Percentiles rank a stretch among this genome's conserved stretches.
Conservation (phyloP, 2,329 filamentous ascomycete species). For the Calonectria pteridis region DNA sequence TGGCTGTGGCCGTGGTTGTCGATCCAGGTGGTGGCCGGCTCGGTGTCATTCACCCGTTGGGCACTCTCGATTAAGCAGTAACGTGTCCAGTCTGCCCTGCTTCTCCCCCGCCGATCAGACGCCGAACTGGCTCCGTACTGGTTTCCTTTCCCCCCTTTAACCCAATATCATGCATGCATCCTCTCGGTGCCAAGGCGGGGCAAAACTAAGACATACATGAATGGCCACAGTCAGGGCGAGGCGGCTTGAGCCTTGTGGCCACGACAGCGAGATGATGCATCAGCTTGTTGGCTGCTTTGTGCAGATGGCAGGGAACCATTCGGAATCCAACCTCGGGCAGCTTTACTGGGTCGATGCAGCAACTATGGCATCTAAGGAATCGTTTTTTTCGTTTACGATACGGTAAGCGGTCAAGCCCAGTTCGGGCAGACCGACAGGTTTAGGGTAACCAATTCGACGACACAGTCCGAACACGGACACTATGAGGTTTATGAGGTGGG, state of each 20-base stretch:
- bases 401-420: constrained; percentile 8
- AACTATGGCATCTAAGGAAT: not conserved
- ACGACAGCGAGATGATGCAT: constrained; percentile 6
- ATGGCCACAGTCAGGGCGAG: not conserved
- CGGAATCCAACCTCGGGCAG: not conserved
- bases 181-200: not conserved
- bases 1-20: not conserved
- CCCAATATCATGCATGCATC: constrained; percentile 3
- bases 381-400: not conserved
- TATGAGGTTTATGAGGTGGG: not conserved
- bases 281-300: constrained; percentile 2
- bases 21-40: not conserved
- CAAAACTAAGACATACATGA: constrained; percentile 1
- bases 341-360: not conserved
- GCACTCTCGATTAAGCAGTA: constrained; percentile 3
- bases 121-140: constrained; percentile 5
- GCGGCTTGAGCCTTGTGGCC: constrained; percentile 7
- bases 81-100: not conserved
- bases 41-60: constrained; percentile 5
- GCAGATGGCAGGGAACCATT: not conserved
- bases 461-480: not conserved
- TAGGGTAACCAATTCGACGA: not conserved
- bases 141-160: not conserved
- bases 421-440: constrained; percentile 9
- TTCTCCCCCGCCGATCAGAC: not conserved